A percentile compares a stretch with the other conserved stretches of the same genome.
These are phyloP conservation scores for Vigna trinervia DNA, from an alignment of 306 rosid genomes.

Conservation along the genomic window DNA sequence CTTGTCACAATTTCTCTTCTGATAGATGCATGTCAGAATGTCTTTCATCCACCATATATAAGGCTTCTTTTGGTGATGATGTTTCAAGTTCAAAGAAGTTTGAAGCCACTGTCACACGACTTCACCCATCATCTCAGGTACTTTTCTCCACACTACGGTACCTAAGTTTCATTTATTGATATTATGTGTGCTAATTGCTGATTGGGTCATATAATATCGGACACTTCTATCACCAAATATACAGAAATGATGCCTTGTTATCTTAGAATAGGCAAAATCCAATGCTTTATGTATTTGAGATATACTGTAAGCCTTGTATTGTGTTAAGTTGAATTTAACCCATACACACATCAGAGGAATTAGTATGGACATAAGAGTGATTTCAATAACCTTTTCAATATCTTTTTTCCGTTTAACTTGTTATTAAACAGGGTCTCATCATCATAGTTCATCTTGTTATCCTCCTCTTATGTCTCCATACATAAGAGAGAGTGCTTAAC, in stretches of 20 bases:
- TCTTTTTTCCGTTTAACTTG: constrained; percentile 16
- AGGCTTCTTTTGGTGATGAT: constrained; percentile 92
- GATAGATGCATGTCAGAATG: constrained; percentile 88
- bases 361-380: background rate
- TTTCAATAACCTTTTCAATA: background rate
- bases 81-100: constrained; percentile 75
- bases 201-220: background rate
- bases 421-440: constrained; percentile 4
- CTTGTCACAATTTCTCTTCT: constrained; percentile 85
- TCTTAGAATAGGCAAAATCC: constrained; percentile 15
- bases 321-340: constrained; percentile 13
- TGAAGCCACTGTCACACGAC: constrained; percentile 94
- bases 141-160: constrained; percentile 24
- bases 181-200: constrained; percentile 32
- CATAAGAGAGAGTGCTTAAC: constrained; percentile 22
- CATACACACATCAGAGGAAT: background rate
- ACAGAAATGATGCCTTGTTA: constrained; percentile 21
- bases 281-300: constrained; percentile 18
- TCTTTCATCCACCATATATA: constrained; percentile 82
- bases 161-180: constrained; percentile 26
- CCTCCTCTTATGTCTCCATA: background rate
- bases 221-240: background rate
- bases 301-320: constrained; percentile 6
- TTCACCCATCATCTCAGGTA: constrained; percentile 87
- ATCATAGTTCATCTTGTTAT: constrained; percentile 14